phyloP scores from a whole-genome alignment of 768 basidiomycete genomes.

The Suillus spraguei region DNA sequence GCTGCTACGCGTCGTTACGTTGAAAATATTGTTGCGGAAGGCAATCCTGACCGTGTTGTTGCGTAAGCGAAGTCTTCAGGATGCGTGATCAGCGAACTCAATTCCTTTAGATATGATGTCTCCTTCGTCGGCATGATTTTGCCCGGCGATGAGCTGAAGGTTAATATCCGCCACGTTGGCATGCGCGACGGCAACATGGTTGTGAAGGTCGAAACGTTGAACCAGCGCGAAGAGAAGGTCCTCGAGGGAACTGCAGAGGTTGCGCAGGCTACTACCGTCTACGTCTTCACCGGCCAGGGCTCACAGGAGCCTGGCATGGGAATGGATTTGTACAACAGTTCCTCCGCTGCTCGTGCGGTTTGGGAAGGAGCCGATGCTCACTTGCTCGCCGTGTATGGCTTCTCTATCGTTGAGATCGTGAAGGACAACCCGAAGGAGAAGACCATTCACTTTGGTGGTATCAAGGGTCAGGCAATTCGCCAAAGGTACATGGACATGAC shows the following conservation, averaged over 20 bases:
- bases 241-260: conserved; percentile 93
- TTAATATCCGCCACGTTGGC: conserved; percentile 86
- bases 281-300: conserved; percentile 98
- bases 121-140: conserved; percentile 97
- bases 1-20: conserved; percentile 92
- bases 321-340: conserved; percentile 95
- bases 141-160: conserved; percentile 83
- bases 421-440: conserved; percentile 98
- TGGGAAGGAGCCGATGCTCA: conserved; percentile 98
- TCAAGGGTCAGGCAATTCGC: conserved; percentile 97
- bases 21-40: conserved; percentile 93
- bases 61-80: conserved; percentile 52
- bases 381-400: conserved; percentile 92
- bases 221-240: conserved; percentile 87
- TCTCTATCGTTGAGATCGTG: conserved; percentile 98
- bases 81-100: background rate
- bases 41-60: conserved; percentile 87
- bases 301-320: conserved; percentile 99
- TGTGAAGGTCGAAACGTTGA: conserved; percentile 84
- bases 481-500: conserved; percentile 99
- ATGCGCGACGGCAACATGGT: conserved; percentile 95
- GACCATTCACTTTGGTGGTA: conserved; percentile 98
- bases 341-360: conserved; percentile 92
- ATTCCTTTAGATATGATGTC: conserved; percentile 74
- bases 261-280: conserved; percentile 88